Base-by-base conservation (phyloP, 768 basidiomycete species). In the Agrocybe pediades region DNA sequence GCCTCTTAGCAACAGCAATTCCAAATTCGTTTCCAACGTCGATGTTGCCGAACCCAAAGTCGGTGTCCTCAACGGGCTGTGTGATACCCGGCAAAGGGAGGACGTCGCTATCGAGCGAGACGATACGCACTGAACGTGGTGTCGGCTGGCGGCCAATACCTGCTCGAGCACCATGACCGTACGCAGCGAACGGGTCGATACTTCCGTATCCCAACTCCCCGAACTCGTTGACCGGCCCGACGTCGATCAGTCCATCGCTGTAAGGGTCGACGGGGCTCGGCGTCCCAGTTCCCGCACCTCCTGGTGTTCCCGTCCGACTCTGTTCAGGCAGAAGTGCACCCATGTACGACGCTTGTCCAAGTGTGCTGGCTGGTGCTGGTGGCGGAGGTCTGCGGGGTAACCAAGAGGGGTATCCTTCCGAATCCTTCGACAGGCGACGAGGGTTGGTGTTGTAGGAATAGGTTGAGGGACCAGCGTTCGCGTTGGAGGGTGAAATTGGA, bases 321-420 rank as follows among this genome's bases (percentile, higher is more conserved):
- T n/a, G n/a, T n/a, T n/a, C n/a, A 36, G 33, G 33, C 33, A 15
- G 33, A 15, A 36, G n/a, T 36, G 13, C 33, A 13, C 33, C 33
- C 27, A 72, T 76, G 44, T 79, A 73, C 23, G 80, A 82, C 6
- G 82, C 84, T 54, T 83, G 83, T 51, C 49, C 49, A 19, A 88
- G 69, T 1, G 87, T 90, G 9, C 87, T 88, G 3, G 81, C 80
- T 2, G 92, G 91, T 7, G 82, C 83, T 0, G 91, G 91, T 0
- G 83, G 88, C 15, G 84, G 85, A 2, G 92, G 91, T 13, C 91
- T 79, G 54, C 75, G 82, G 16, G 91, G 91, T 1, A 93, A 84
- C 91, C 91, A 93, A 20, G 88, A 86, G 2, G 91, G 91, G 65
- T 93, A 93, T 13, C 85, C 85, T 59, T 89, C 88, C 16, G 75